Percentiles rank a stretch among this genome's conserved stretches.
Evolutionary conservation across 345 rosid genomes (phyloP).

Genomic region (Syzygium aromaticum): DNA sequence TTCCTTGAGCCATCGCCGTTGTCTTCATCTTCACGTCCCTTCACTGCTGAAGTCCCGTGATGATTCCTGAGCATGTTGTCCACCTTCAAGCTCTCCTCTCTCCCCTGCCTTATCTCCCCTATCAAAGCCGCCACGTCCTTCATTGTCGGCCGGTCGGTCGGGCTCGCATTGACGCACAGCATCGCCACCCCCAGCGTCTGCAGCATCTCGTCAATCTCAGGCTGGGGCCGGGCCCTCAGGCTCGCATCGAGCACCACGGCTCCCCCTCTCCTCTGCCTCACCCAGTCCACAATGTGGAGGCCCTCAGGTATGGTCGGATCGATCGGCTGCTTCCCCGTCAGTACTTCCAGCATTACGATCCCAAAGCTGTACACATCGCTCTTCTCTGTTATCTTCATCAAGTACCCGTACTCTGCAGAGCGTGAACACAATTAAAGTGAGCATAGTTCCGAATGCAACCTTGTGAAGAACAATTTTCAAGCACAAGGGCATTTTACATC

Average conservation of each 20-base stretch:
- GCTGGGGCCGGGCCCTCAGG: constrained; percentile 33
- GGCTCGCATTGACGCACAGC: constrained; percentile 49
- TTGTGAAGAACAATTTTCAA: neutral
- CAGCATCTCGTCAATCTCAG: constrained; percentile 55
- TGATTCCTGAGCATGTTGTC: neutral
- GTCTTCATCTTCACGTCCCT: constrained; percentile 4
- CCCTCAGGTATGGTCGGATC: constrained; percentile 80
- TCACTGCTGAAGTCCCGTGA: neutral
- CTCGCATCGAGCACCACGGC: constrained; percentile 35
- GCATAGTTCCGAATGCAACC: neutral
- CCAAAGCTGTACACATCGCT: constrained; percentile 92
- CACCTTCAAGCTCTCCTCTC: constrained; percentile 40
- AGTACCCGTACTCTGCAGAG: constrained; percentile 68
- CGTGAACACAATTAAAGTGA: neutral
- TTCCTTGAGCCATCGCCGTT: constrained; percentile 10
- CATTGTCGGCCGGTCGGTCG: constrained; percentile 64
- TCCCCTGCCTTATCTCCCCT: constrained; percentile 49
- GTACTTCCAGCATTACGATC: constrained; percentile 65
- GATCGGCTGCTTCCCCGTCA: constrained; percentile 87
- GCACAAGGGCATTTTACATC: neutral
- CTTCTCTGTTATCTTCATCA: constrained; percentile 84
- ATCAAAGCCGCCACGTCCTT: constrained; percentile 70
- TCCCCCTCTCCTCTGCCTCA: constrained; percentile 34
- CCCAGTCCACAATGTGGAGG: constrained; percentile 73
- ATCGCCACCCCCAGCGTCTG: constrained; percentile 63